phyloP scores from a whole-genome alignment of 176 grass and related monocot genomes.

The Rhynchospora pubera region DNA sequence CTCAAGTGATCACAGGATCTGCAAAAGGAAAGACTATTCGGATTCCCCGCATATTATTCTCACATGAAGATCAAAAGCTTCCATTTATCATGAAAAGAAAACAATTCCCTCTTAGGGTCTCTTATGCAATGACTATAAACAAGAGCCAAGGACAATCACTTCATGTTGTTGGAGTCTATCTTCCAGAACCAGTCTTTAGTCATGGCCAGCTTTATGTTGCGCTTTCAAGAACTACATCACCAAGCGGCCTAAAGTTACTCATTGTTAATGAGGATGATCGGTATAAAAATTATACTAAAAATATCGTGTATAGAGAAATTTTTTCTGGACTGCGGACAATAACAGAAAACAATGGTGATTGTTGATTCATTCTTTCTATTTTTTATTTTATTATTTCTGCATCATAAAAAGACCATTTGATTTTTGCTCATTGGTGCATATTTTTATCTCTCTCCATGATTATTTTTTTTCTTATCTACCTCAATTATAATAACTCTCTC shows the following conservation, averaged over 20 bases:
- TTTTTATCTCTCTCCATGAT: no score
- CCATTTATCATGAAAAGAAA: conserved; percentile 13
- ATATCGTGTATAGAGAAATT: conserved; percentile 16
- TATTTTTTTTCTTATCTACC: no score
- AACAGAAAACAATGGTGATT: no score
- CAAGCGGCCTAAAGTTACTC: neutral
- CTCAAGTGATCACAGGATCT: no score
- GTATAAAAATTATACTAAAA: neutral
- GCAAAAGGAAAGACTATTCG: no score
- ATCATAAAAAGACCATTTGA: no score
- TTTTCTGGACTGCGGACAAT: neutral
- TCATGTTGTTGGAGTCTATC: neutral
- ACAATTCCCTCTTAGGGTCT: neutral
- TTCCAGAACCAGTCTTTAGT: conserved; percentile 1
- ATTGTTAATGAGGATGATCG: neutral
- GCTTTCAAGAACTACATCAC: conserved; percentile 17
- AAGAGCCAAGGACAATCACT: conserved; percentile 18
- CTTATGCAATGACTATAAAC: conserved; percentile 31
- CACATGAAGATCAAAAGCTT: neutral
- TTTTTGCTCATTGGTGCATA: no score
- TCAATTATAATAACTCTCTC: no score
- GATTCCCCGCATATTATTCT: no score
- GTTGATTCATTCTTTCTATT: no score
- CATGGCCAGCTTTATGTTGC: conserved; percentile 25
- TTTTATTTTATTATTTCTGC: no score